Evolutionary conservation across 2,329 filamentous ascomycete species (phyloP), one percentile per base, ranked within the genome.

Genomic region (Sporothrix inflata): DNA sequence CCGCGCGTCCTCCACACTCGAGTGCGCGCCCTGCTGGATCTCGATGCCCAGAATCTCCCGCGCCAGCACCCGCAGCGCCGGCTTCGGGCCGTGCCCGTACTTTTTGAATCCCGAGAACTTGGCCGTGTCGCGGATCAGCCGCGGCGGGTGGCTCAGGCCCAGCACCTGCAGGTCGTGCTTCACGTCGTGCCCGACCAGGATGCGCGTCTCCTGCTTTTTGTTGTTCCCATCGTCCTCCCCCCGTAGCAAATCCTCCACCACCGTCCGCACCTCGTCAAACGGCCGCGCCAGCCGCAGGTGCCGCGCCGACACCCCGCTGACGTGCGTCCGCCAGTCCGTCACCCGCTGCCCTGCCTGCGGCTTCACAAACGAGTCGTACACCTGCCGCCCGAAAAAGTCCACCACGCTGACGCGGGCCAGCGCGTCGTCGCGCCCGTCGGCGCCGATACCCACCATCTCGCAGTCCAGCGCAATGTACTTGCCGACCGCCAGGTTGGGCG

Each of bases 381-480:
- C 84, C 80, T 97, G 94, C 38, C 92, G 88, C 21, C 94, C 94
- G 79, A 98, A 94, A 81, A 94, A 99, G 81, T 98, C 97, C 76
- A 98, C 94, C 19, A 97, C 84, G 78, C 93, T 97, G 71, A 95
- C 93, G 63, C 96, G 89, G 0, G 96, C 96, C 60, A 99, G 88
- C 0, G 90, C 90, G 47, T 93, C 94, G 78, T 90, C 88, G 75
- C 91, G 85, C 27, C 89, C 87, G 68, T 89, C 89, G 0, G 88
- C 88, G 0, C 92, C 92, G 14, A 97, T 89, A 65, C 95, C 96
- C 34, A 99, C 96, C 96, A 99, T 99, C 83, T 99, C 96, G 81
- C 96, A 99, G 83, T 99, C 96, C 63, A 99, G 89, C 24, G 93
- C 92, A 55, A 99, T 84, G 80, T 97, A 99, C 85, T 96, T 97